These are phyloP conservation scores for Penicillium coffeae DNA, from an alignment of 495 filamentous ascomycete species.

Conservation along the genomic window DNA sequence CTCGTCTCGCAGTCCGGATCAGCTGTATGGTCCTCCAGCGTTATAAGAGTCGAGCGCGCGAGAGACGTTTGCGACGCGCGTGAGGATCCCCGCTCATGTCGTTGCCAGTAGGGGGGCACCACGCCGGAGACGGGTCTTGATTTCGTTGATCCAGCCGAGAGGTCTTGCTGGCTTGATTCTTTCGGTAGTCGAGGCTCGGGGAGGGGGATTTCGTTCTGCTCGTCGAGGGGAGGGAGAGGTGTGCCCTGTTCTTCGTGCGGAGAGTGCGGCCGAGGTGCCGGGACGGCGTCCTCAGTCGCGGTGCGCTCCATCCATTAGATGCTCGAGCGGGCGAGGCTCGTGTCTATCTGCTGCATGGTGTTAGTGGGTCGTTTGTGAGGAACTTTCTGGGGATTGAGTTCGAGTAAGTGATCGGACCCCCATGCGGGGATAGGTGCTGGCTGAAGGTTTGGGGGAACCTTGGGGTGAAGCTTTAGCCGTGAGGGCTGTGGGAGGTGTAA, in stretches of 20 bases:
- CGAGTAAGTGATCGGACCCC: not conserved
- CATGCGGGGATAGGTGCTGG: not conserved
- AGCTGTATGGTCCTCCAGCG: slow-evolving; percentile 67
- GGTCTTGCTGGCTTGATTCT: not conserved
- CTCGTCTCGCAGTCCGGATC: slow-evolving; percentile 55
- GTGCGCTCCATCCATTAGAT: slow-evolving; percentile 49
- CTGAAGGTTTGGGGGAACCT: not conserved
- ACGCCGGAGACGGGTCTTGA: slow-evolving; percentile 39
- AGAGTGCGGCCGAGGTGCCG: slow-evolving; percentile 22
- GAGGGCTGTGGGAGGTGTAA: not conserved
- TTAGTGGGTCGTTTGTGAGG: not conserved
- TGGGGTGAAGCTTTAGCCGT: not conserved
- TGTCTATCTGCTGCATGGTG: not conserved
- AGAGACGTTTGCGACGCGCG: slow-evolving; percentile 44
- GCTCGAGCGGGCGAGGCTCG: not conserved
- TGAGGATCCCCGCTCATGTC: slow-evolving; percentile 39
- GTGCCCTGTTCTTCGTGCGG: slow-evolving; percentile 1
- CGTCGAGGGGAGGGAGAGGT: slow-evolving; percentile 18
- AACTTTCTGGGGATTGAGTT: not conserved
- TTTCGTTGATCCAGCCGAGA: slow-evolving; percentile 9
- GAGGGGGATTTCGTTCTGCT: not conserved
- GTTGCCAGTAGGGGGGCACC: slow-evolving; percentile 50
- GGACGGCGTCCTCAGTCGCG: slow-evolving; percentile 41
- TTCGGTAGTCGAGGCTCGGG: not conserved
- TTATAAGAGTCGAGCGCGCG: slow-evolving; percentile 46